These are phyloP conservation scores for Rhizopus arrhizus DNA, from an alignment of 371 early-diverging fungal species.

Conservation along the genomic window DNA sequence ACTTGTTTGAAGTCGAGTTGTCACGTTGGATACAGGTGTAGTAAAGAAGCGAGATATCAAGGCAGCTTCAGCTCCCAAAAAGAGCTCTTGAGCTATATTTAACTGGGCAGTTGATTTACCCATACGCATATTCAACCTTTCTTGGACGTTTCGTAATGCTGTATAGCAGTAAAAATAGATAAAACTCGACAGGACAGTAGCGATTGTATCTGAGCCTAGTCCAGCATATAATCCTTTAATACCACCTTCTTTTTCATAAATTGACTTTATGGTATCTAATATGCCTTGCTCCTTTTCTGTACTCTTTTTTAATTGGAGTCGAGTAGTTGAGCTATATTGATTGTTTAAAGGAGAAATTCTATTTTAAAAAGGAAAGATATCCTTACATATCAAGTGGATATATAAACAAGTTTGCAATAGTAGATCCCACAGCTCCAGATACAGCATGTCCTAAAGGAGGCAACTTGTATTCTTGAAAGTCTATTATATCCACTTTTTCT, in stretches of 20 bases:
- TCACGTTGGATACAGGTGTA: conserved; percentile 60
- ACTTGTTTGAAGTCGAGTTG: conserved; percentile 59
- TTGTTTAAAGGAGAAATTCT: neutral
- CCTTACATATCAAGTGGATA: conserved; percentile 64
- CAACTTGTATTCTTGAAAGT: conserved; percentile 57
- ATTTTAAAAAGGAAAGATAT: neutral
- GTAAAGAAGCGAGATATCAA: conserved; percentile 63
- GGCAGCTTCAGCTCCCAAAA: conserved; percentile 65
- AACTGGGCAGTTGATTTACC: conserved; percentile 48
- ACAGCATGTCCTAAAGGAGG: conserved; percentile 66
- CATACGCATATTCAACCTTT: conserved; percentile 43
- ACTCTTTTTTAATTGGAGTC: conserved; percentile 41
- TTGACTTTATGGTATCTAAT: conserved; percentile 44
- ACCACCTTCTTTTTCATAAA: conserved; percentile 56
- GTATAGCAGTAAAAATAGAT: conserved; percentile 67
- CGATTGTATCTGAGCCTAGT: conserved; percentile 58
- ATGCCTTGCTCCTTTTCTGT: conserved; percentile 30
- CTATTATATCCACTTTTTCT: conserved; percentile 23
- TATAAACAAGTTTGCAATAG: conserved; percentile 60
- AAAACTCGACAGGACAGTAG: conserved; percentile 61
- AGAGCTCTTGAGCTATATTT: conserved; percentile 58
- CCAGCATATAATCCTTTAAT: conserved; percentile 59
- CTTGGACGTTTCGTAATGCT: conserved; percentile 58
- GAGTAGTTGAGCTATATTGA: conserved; percentile 39
- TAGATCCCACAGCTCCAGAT: conserved; percentile 61